Base-by-base conservation (phyloP, 148 eudicot species). In the Chenopodium quinoa region DNA sequence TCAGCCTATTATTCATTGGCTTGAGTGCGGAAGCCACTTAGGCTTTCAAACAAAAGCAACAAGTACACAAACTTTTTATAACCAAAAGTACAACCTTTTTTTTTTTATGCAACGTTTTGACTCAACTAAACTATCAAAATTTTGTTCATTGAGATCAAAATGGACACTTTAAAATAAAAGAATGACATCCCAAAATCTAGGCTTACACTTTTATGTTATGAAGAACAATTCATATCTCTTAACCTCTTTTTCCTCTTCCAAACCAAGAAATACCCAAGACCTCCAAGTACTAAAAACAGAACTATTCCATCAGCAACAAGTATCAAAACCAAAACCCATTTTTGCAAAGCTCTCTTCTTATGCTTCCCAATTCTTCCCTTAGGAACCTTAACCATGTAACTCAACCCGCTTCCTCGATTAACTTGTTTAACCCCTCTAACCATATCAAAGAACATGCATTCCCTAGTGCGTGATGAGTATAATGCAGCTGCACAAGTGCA, bases 401-500 rank as follows among this genome's bases (percentile, higher is more conserved):
- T 85, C 48, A 79, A 82, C 20, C 82, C 89, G 25, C 75, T 67
- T 22, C 86, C 88, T 79, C 58, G 48, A 9, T 77, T 76, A 29
- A 85, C 89, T 50, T 89, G 87, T 75, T 90, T 94, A 46, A 92
- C 89, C 62, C 99, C 99, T 77, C 85, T 85, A 1, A 88, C 94
- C 22, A 88, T 47, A 67, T 80, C 89, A 84, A 89, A 97, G 47
- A 90, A 32, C 88, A 52, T 83, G 56, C 99, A 97, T 50, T 89
- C 89, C 68, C 78, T 62, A 13, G 19, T 67, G 1, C 31, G 40
- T 0, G 70, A 48, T 47, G 82, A 69, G 64, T 91, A 90, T 69
- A 90, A 86, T 32, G 91, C 98, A 56, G 97, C 91, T 40, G 75
- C 80, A 85, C 99, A 97, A 3, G 62, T 54, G 63, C 99, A 97